A percentile compares a stretch with the other conserved stretches of the same genome.
Conservation (phyloP, 305 asterid genomes). For the Euphrasia arctica region DNA sequence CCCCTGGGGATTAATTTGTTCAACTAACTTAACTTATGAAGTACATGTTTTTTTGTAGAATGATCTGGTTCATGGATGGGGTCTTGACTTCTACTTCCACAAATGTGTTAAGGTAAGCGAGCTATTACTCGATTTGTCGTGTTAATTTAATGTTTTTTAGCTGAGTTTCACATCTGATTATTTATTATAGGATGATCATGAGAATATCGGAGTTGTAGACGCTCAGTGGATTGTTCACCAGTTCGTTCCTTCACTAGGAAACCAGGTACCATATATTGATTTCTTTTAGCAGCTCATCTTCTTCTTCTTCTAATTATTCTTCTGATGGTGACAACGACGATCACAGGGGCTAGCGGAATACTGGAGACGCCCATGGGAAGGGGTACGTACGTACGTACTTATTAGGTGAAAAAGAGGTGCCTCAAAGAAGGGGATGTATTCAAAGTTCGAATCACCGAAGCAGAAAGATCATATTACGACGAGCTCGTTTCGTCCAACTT, state of each 20-base stretch:
- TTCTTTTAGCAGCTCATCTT: not conserved
- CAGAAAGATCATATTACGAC: conserved; percentile 38
- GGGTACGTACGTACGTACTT: conserved; percentile 36
- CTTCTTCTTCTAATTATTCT: not conserved
- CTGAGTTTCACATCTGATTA: not conserved
- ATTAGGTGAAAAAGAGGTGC: conserved; percentile 46
- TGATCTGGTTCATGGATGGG: conserved; percentile 98
- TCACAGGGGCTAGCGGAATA: conserved; percentile 58
- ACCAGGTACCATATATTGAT: conserved; percentile 50
- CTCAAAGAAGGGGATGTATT: conserved; percentile 40
- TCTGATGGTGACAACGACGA: not conserved
- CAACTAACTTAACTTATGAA: too few species aligned
- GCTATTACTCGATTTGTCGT: too few species aligned
- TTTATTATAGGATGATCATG: conserved; percentile 63
- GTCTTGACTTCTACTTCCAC: conserved; percentile 80
- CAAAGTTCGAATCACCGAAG: conserved; percentile 32
- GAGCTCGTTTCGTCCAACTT: conserved; percentile 34
- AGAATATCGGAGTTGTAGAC: conserved; percentile 93
- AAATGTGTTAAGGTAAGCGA: conserved; percentile 66
- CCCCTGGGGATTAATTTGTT: too few species aligned
- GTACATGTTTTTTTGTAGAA: conserved; percentile 34
- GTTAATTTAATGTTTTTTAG: too few species aligned
- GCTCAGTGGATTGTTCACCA: conserved; percentile 91
- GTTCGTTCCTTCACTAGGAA: conserved; percentile 78
- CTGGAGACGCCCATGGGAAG: conserved; percentile 77